phyloP scores from a whole-genome alignment of 176 grass and related monocot genomes.

The Triticum dicoccoides region DNA sequence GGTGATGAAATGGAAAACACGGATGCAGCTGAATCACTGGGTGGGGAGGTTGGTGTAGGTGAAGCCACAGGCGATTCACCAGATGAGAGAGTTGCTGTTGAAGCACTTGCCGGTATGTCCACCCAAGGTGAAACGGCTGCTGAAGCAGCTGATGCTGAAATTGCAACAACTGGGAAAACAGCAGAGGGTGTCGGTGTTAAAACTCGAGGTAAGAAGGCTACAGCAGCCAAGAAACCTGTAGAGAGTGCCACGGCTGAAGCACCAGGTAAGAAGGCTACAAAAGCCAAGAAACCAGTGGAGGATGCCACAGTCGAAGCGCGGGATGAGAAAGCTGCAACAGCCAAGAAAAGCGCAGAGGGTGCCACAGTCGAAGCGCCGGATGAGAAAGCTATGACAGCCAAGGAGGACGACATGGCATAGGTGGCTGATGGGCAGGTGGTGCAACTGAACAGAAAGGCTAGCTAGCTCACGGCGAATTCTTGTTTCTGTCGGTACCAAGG shows the following conservation, averaged over 20 bases:
- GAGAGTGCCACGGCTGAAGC: neutral
- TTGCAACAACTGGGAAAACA: neutral
- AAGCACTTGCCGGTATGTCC: constrained; percentile 4
- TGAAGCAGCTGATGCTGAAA: neutral
- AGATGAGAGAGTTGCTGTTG: constrained; percentile 3
- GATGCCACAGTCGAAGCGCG: neutral
- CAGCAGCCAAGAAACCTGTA: neutral
- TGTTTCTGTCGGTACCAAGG: constrained; percentile 35
- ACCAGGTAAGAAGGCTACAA: neutral
- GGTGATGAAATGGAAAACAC: constrained; percentile 6
- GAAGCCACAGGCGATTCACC: neutral
- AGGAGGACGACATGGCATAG: neutral
- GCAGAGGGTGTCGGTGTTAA: neutral
- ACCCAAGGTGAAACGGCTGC: neutral
- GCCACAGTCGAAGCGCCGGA: neutral
- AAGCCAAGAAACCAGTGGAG: neutral
- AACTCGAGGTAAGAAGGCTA: neutral
- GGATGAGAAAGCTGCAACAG: neutral
- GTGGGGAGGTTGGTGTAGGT: neutral
- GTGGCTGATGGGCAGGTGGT: constrained; percentile 20
- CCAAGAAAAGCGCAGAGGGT: neutral
- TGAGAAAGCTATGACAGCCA: neutral
- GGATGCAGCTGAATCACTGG: constrained; percentile 8
- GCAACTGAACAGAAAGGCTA: constrained; percentile 11
- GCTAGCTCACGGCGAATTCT: neutral